These are phyloP conservation scores for Austroboletus novae-zelandiae DNA, from an alignment of 1,284 basidiomycete genomes.

Conservation along the genomic window DNA sequence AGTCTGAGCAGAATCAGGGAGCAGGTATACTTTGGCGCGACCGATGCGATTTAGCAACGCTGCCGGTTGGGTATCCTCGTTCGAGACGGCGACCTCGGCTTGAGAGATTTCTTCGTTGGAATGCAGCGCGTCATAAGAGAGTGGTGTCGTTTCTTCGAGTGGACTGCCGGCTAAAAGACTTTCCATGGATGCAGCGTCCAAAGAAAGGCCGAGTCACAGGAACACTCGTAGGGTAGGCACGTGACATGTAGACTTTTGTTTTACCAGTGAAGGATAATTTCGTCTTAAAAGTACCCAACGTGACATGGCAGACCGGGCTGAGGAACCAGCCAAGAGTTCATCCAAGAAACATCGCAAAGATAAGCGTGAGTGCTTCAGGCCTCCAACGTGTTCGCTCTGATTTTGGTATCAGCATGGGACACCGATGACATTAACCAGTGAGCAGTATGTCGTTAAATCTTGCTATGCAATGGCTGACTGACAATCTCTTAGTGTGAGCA, in stretches of 20 bases:
- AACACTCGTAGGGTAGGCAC: slow-evolving; percentile 3
- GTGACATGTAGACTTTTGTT: slow-evolving; percentile 4
- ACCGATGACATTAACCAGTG: slow-evolving; percentile 98
- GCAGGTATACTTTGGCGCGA: slow-evolving; percentile 63
- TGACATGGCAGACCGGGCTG: slow-evolving; percentile 46
- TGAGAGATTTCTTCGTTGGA: slow-evolving; percentile 49
- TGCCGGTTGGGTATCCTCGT: slow-evolving; percentile 22
- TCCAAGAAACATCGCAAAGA: slow-evolving; percentile 90
- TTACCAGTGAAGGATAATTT: too few relatives aligned
- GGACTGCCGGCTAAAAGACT: slow-evolving; percentile 26
- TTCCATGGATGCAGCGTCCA: slow-evolving; percentile 35
- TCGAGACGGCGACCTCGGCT: slow-evolving; percentile 19
- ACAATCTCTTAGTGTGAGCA: slow-evolving; percentile 34
- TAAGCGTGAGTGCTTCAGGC: slow-evolving; percentile 64
- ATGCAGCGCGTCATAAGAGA: slow-evolving; percentile 50
- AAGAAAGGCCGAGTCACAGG: not conserved
- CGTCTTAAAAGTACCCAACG: not conserved
- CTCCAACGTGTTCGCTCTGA: slow-evolving; percentile 6
- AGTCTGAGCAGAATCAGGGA: slow-evolving; percentile 56
- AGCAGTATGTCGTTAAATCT: slow-evolving; percentile 33
- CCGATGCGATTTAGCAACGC: slow-evolving; percentile 64
- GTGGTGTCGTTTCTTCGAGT: slow-evolving; percentile 22
- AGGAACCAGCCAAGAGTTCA: slow-evolving; percentile 59
- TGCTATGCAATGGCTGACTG: slow-evolving; percentile 13
- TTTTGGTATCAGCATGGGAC: slow-evolving; percentile 79